Percentiles rank a stretch among this genome's conserved stretches.
phyloP scores from a whole-genome alignment of 306 rosid genomes.

The Cucurbita moschata region DNA sequence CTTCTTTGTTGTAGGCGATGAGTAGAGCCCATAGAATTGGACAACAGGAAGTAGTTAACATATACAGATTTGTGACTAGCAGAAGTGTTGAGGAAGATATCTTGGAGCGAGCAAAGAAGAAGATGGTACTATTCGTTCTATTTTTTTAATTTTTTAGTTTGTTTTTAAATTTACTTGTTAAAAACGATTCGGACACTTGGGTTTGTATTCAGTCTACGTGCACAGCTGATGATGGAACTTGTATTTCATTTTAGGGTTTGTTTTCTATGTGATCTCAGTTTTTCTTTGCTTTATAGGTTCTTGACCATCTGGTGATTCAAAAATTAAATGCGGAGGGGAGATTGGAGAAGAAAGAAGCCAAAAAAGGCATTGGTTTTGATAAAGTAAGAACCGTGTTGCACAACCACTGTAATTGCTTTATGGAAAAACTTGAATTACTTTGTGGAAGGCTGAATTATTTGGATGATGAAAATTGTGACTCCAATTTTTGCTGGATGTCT shows the following conservation, averaged over 20 bases:
- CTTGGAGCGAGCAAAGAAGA: constrained; percentile 94
- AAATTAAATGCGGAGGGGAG: constrained; percentile 96
- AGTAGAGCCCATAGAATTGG: constrained; percentile 99
- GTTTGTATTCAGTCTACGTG: neutral
- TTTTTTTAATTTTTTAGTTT: neutral
- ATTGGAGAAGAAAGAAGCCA: constrained; percentile 91
- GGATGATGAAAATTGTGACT: neutral
- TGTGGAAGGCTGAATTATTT: neutral
- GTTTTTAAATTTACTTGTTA: neutral
- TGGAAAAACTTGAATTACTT: neutral
- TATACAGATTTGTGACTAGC: constrained; percentile 95
- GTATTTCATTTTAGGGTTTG: neutral
- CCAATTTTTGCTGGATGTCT: neutral
- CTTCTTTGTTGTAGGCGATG: constrained; percentile 58
- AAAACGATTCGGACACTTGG: neutral
- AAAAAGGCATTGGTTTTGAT: constrained; percentile 78
- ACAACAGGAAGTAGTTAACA: constrained; percentile 97
- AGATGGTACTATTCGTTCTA: constrained; percentile 49
- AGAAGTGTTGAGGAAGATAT: constrained; percentile 99
- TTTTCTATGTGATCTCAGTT: constrained; percentile 11
- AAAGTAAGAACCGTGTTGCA: constrained; percentile 45
- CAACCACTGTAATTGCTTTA: neutral
- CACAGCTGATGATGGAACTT: neutral
- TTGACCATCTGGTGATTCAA: constrained; percentile 98
- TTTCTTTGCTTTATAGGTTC: constrained; percentile 51